phyloP scores from a whole-genome alignment of 805 yeast genomes.

The Dipodascus geniculatus region DNA sequence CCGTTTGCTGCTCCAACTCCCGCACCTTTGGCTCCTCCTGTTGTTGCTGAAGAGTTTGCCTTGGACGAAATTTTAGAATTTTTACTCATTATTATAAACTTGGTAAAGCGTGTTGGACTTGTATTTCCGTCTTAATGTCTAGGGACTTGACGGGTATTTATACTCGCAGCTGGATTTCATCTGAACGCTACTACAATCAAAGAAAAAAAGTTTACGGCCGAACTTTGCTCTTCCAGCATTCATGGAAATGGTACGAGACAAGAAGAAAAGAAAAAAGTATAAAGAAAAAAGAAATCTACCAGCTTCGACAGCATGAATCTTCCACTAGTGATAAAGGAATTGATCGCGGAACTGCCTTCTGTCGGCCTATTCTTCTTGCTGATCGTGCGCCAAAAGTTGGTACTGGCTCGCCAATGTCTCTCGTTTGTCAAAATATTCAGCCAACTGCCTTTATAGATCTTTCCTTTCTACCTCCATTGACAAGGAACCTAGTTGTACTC shows the following conservation, averaged over 20 bases:
- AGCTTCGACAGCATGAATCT: not conserved
- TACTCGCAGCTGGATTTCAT: not conserved
- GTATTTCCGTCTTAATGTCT: no score
- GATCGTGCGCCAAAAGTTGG: no score
- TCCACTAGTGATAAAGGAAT: not conserved
- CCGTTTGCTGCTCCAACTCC: no score
- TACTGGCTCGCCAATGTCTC: no score
- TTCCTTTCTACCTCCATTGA: no score
- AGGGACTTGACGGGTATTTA: not conserved
- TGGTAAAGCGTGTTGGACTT: no score
- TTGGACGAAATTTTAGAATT: not conserved
- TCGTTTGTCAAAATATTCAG: no score
- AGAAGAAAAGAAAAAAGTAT: not conserved
- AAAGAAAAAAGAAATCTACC: not conserved
- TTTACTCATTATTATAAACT: not conserved
- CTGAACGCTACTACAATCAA: slow-evolving; percentile 1
- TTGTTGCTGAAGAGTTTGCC: not conserved
- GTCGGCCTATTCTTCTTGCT: not conserved
- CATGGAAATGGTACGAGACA: not conserved
- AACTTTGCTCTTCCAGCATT: not conserved
- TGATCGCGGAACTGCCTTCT: not conserved
- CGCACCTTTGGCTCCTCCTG: no score
- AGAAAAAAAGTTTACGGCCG: not conserved
- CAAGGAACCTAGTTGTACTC: not conserved
- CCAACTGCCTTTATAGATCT: no score